Evolutionary conservation across 495 filamentous ascomycete genomes (phyloP).

Genomic region (Aspergillus saccharolyticus): DNA sequence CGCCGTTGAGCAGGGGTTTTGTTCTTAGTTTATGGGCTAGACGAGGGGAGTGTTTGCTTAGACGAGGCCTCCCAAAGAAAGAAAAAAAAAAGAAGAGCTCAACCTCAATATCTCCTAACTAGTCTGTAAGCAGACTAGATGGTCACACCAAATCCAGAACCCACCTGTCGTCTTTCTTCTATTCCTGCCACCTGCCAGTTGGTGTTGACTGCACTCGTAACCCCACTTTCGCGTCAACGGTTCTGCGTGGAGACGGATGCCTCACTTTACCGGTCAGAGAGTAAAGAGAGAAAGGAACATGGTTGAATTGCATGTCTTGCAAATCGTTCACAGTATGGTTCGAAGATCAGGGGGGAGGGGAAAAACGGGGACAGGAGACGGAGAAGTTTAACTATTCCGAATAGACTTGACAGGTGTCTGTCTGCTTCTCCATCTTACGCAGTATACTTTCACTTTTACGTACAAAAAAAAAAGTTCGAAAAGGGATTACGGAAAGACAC

Average conservation of each 20-base stretch:
- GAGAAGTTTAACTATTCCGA: not conserved
- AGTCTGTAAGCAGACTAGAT: too few species aligned
- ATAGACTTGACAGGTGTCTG: not conserved
- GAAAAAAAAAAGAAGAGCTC: too few species aligned
- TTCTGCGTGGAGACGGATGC: too few species aligned
- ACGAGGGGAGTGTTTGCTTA: not conserved
- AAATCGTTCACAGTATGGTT: not conserved
- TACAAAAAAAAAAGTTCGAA: not conserved
- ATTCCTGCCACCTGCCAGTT: not conserved
- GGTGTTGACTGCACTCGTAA: too few species aligned
- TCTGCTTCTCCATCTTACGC: too few species aligned
- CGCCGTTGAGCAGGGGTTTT: not conserved
- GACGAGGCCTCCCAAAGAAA: not conserved
- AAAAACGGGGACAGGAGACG: too few species aligned
- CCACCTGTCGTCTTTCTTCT: not conserved
- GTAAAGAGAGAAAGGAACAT: not conserved
- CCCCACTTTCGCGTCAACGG: too few species aligned
- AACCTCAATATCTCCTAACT: too few species aligned
- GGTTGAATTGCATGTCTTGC: not conserved
- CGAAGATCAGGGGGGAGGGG: too few species aligned
- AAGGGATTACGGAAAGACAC: not conserved
- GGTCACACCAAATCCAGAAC: not conserved
- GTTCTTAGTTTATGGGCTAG: not conserved
- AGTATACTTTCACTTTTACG: not conserved
- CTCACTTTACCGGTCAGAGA: too few species aligned